phyloP scores from a whole-genome alignment of 2,329 filamentous ascomycete species.

The Elsinoe batatas region DNA sequence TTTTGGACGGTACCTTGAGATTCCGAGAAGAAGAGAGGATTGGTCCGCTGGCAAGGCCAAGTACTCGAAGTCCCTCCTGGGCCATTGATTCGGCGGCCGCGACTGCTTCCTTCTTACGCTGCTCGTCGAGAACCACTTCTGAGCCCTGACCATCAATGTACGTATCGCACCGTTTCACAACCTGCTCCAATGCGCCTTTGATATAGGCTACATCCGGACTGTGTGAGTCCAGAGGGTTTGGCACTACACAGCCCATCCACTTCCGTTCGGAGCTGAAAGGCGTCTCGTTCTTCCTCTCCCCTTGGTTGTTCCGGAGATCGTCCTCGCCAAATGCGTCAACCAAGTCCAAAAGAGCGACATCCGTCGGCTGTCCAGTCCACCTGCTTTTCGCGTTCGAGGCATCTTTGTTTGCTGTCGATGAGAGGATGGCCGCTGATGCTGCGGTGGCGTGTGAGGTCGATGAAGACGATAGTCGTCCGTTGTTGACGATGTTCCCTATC shows the following conservation, averaged over 20 bases:
- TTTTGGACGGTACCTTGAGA: conserved; percentile 6
- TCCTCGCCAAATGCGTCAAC: conserved; percentile 85
- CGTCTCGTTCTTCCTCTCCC: conserved; percentile 71
- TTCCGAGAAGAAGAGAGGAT: conserved; percentile 38
- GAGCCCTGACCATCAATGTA: conserved; percentile 79
- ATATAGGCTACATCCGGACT: conserved; percentile 82
- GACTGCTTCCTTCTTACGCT: conserved; percentile 61
- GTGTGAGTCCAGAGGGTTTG: conserved; percentile 43
- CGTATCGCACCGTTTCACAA: conserved; percentile 78
- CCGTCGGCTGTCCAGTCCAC: conserved; percentile 94
- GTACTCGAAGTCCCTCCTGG: conserved; percentile 74
- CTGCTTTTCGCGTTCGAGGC: conserved; percentile 62
- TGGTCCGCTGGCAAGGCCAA: conserved; percentile 84
- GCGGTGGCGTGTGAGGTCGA: conserved; percentile 54
- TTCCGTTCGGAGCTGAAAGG: conserved; percentile 96
- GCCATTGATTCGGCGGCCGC: conserved; percentile 81
- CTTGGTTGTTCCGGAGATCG: conserved; percentile 77
- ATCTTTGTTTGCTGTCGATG: conserved; percentile 61
- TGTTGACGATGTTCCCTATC: conserved; percentile 94
- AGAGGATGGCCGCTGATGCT: conserved; percentile 68
- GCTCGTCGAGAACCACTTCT: conserved; percentile 74
- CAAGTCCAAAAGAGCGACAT: conserved; percentile 92
- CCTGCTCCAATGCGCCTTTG: conserved; percentile 84
- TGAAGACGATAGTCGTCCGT: conserved; percentile 67
- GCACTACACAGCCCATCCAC: conserved; percentile 95